Evolutionary conservation across 208 protist genomes (phyloP).

Genomic region (Novymonas esmeraldas): DNA sequence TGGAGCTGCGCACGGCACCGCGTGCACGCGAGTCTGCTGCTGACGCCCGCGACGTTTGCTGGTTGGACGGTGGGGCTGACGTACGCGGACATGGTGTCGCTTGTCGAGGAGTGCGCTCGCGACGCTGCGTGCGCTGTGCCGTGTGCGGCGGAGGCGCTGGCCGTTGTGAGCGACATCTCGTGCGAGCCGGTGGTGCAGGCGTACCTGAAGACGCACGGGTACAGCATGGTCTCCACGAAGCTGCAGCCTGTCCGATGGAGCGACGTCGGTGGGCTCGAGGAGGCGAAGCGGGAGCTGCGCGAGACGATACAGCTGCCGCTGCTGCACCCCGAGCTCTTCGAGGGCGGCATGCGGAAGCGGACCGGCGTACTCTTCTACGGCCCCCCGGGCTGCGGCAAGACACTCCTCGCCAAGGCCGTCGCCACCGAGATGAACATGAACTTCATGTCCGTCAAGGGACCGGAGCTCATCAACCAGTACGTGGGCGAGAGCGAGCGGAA

Average conservation of each 20-base stretch:
- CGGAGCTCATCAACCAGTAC: conserved; percentile 95
- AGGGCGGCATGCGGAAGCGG: conserved; percentile 68
- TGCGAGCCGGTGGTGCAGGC: conserved; percentile 60
- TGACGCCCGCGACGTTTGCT: conserved; percentile 56
- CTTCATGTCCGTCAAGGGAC: conserved; percentile 95
- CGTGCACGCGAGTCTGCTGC: conserved; percentile 56
- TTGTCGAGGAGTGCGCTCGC: conserved; percentile 50
- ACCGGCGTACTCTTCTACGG: conserved; percentile 93
- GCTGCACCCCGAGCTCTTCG: conserved; percentile 84
- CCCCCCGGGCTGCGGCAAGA: conserved; percentile 95
- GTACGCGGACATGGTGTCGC: conserved; percentile 63
- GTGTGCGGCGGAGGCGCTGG: conserved; percentile 15
- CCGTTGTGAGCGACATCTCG: conserved; percentile 62
- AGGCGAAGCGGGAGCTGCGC: conserved; percentile 85
- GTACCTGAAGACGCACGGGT: conserved; percentile 77
- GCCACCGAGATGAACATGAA: conserved; percentile 94
- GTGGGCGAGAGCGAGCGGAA: conserved; percentile 93
- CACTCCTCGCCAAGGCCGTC: conserved; percentile 92
- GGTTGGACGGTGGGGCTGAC: conserved; percentile 79
- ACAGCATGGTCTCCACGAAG: conserved; percentile 85
- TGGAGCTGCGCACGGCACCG: conserved; percentile 21
- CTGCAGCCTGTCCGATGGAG: conserved; percentile 88
- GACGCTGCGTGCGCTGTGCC: conserved; percentile 2
- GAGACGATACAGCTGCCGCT: conserved; percentile 88
- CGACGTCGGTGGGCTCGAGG: conserved; percentile 91